Conservation (phyloP, 2,329 filamentous ascomycete genomes). For the Ceratocystis smalleyi region DNA sequence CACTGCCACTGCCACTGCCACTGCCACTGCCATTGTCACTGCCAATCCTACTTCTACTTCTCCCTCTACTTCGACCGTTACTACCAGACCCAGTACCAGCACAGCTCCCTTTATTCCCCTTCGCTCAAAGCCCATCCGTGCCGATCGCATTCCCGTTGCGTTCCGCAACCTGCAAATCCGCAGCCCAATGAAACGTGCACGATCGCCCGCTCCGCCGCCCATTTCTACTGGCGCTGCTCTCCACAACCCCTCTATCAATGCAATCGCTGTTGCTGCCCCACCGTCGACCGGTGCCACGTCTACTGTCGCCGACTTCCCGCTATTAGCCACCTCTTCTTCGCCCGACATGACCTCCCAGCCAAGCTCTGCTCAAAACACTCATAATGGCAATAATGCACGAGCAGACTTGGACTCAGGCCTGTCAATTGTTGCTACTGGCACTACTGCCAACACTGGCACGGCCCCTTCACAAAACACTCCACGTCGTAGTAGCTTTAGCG, state of each 20-base stretch:
- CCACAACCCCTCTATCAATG: constrained; percentile 15
- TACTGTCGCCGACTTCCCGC: neutral
- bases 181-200: constrained; percentile 33
- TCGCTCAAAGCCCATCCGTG: constrained; percentile 13
- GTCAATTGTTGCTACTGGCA: neutral
- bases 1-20: neutral
- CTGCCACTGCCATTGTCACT: neutral
- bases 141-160: constrained; percentile 22
- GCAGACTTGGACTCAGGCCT: neutral
- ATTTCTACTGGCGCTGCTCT: constrained; percentile 19
- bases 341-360: neutral
- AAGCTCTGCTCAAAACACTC: neutral
- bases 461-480: neutral
- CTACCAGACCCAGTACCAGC: neutral
- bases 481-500: neutral
- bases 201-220: constrained; percentile 26
- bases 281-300: constrained; percentile 11
- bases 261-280: constrained; percentile 18
- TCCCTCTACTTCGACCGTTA: neutral
- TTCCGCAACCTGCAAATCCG: constrained; percentile 33
- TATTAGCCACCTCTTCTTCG: neutral
- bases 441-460: neutral
- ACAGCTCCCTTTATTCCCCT: constrained; percentile 9
- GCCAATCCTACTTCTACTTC: neutral
- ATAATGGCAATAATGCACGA: too few relatives aligned